Evolutionary conservation across 257 asterid species (phyloP), one percentile per base, ranked within the genome.

Genomic region (Cordia subcordata): DNA sequence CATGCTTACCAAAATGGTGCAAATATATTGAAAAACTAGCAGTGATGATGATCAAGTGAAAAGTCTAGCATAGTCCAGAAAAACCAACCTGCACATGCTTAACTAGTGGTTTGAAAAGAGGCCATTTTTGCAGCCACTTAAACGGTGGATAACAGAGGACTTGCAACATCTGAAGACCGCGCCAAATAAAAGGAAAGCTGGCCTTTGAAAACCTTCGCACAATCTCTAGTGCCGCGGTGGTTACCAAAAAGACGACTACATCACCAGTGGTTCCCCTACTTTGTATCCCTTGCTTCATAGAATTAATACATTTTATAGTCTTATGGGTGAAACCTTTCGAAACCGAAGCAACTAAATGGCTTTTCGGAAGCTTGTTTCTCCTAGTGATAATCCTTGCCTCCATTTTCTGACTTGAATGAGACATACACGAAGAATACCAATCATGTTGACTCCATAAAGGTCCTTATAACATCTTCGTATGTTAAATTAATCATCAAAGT

Each of bases 101-200:
- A 52, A 61, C 56, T 35, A 78, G 38, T 38, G 58, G 63, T 70
- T 68, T 74, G 54, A 74, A 68, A 53, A 70, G 75, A 64, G 40
- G 57, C 83, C 80, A 78, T 54, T 68, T 78, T 49, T 74, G 72
- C 60, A 78, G 19, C 83, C 83, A 74, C 57, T 74, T 74, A 49
- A 74, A 44, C 0, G 80, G 83, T 20, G 76, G 78, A 63, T 60
- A 67, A 53, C 70, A 72, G 16, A 78, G 53, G 60, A 49, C 55
- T 63, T 78, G 83, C 75, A 78, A 55, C 8, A 68, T 67, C 73
- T 78, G 83, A 60, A 78, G 72, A 52, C 73, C 69, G 9, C 70
- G 68, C 80, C 83, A 78, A 42, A 78, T 22, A 52, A 78, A 64
- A 44, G 83, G 78, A 55, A 78, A 78, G 32, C 61, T 78, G 46